phyloP scores from a whole-genome alignment of 2,329 filamentous ascomycete species.

The Monilinia fructicola region DNA sequence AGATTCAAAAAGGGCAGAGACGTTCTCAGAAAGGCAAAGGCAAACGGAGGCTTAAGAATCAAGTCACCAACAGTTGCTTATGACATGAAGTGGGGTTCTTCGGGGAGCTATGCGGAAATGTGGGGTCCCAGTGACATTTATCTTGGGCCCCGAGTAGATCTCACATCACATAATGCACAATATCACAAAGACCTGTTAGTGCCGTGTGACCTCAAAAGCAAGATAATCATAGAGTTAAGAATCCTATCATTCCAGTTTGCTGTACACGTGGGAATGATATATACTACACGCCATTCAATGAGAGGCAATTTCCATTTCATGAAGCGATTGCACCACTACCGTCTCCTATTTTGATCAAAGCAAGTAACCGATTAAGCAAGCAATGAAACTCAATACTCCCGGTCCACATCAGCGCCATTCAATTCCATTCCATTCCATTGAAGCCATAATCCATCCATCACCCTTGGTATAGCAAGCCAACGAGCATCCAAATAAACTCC shows the following conservation, averaged over 20 bases:
- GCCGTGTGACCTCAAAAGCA: too few species aligned
- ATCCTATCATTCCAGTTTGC: not conserved
- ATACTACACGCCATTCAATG: not conserved
- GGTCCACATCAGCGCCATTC: not conserved
- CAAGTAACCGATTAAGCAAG: not conserved
- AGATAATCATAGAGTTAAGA: not conserved
- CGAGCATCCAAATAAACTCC: slow-evolving; percentile 8
- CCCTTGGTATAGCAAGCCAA: slow-evolving; percentile 10
- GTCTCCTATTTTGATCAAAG: slow-evolving; percentile 1
- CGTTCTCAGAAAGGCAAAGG: too few species aligned
- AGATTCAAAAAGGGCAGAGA: too few species aligned
- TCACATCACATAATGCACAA: not conserved
- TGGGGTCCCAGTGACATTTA: not conserved
- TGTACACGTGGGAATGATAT: not conserved
- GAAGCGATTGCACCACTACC: not conserved
- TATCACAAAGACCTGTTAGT: not conserved
- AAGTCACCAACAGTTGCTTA: not conserved
- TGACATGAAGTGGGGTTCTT: not conserved
- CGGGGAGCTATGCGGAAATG: not conserved
- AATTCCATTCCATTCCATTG: not conserved
- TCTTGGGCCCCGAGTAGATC: not conserved
- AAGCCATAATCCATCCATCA: not conserved
- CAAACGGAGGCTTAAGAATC: too few species aligned
- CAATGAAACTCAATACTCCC: not conserved
- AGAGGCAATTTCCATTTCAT: not conserved